Percentiles rank a stretch among this genome's conserved stretches.
Conservation (phyloP, 1,284 basidiomycete species). For the Butyriboletus appendiculatus region DNA sequence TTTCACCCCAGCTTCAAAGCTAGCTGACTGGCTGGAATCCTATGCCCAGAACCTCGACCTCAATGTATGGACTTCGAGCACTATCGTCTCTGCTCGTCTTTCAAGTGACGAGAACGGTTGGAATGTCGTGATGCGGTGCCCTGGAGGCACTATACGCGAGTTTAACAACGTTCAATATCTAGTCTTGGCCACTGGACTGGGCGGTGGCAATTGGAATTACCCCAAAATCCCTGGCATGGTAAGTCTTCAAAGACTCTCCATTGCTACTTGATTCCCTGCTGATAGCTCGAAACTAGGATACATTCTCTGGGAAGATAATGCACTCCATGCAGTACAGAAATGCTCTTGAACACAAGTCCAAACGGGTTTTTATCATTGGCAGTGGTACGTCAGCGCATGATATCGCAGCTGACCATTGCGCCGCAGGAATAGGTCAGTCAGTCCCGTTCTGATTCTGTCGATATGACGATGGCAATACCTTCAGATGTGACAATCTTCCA, state of each 20-base stretch:
- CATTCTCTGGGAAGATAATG: slow-evolving; percentile 8
- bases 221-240: slow-evolving; percentile 3
- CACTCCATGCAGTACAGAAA: slow-evolving; percentile 4
- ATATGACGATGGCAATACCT: background rate
- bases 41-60: slow-evolving; percentile 55
- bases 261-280: background rate
- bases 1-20: slow-evolving; percentile 36
- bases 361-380: slow-evolving; percentile 9
- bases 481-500: slow-evolving; percentile 9
- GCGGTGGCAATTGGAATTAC: slow-evolving; percentile 19
- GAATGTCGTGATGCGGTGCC: slow-evolving; percentile 31
- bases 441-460: background rate
- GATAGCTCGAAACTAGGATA: slow-evolving; percentile 27
- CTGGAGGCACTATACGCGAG: slow-evolving; percentile 21
- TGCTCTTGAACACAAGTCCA: background rate
- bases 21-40: slow-evolving; percentile 58
- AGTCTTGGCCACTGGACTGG: slow-evolving; percentile 39
- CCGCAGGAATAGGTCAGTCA: background rate
- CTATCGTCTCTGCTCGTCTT: slow-evolving; percentile 33
- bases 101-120: slow-evolving; percentile 28
- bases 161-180: slow-evolving; percentile 34
- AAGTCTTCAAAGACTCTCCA: background rate
- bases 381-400: slow-evolving; percentile 8
- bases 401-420: slow-evolving; percentile 3
- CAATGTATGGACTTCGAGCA: slow-evolving; percentile 54